These are phyloP conservation scores for Hibiscus trionum DNA, from an alignment of 345 rosid genomes.

Conservation along the genomic window DNA sequence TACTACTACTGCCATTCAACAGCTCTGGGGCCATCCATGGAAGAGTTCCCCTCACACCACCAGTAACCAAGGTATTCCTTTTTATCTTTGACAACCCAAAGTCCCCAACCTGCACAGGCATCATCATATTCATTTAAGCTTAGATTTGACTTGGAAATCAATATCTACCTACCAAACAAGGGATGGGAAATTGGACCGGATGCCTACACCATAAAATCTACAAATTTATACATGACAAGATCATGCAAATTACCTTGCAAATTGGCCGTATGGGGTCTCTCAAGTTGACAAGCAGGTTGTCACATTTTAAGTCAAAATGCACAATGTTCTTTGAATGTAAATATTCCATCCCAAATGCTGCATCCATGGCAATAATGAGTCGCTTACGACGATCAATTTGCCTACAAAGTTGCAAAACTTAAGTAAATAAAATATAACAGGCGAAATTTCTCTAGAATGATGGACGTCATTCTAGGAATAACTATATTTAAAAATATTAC, in stretches of 20 bases:
- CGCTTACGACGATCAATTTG: constrained; percentile 84
- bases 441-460: background rate
- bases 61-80: constrained; percentile 69
- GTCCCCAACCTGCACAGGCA: constrained; percentile 38
- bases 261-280: constrained; percentile 89
- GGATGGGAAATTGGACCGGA: background rate
- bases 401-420: constrained; percentile 30
- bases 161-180: constrained; percentile 17
- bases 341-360: constrained; percentile 99
- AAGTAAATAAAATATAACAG: constrained; percentile 3
- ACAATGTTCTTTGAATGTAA: constrained; percentile 91
- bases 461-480: background rate
- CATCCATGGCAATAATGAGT: constrained; percentile 96
- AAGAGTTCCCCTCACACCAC: constrained; percentile 72
- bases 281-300: constrained; percentile 91
- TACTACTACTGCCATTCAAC: constrained; percentile 49
- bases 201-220: background rate
- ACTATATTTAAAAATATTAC: constrained; percentile 24
- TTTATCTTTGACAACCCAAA: constrained; percentile 76
- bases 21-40: constrained; percentile 87
- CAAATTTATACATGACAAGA: background rate
- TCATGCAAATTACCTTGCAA: constrained; percentile 71
- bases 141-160: too few species aligned
- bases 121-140: too few species aligned
- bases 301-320: constrained; percentile 96